Conservation (phyloP, 495 filamentous ascomycete genomes). For the Aspergillus taichungensis region DNA sequence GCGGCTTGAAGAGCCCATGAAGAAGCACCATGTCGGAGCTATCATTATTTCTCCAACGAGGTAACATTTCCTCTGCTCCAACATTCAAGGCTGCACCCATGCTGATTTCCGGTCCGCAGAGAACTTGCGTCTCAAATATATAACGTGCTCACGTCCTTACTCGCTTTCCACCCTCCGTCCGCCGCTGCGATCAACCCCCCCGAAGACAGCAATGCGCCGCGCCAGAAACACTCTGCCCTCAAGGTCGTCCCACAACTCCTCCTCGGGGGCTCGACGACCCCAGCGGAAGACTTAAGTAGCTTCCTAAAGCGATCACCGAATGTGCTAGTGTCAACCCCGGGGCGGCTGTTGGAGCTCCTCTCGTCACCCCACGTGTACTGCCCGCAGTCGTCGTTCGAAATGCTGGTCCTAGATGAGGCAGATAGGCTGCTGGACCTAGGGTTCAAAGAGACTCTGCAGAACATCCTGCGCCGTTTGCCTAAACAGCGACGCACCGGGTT, state of each 20-base stretch:
- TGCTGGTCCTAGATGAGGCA: slow-evolving; percentile 88
- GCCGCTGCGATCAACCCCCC: slow-evolving; percentile 46
- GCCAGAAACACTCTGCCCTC: slow-evolving; percentile 37
- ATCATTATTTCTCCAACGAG: slow-evolving; percentile 88
- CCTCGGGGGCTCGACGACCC: slow-evolving; percentile 74
- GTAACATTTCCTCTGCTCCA: slow-evolving; percentile 18
- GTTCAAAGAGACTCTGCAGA: slow-evolving; percentile 82
- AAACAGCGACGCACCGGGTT: slow-evolving; percentile 91
- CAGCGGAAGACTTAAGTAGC: slow-evolving; percentile 71
- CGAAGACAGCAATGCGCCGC: slow-evolving; percentile 46
- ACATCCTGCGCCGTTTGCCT: slow-evolving; percentile 73
- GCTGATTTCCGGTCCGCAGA: slow-evolving; percentile 28
- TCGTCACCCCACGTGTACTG: slow-evolving; percentile 87
- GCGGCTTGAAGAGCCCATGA: slow-evolving; percentile 63
- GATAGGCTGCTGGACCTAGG: slow-evolving; percentile 91
- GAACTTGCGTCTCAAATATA: slow-evolving; percentile 90
- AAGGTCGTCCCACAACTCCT: slow-evolving; percentile 80
- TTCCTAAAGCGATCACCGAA: slow-evolving; percentile 80
- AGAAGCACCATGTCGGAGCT: slow-evolving; percentile 79
- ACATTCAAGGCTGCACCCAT: background rate
- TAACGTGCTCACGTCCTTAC: slow-evolving; percentile 63
- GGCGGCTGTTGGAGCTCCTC: slow-evolving; percentile 78
- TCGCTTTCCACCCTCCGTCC: slow-evolving; percentile 78
- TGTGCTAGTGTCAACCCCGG: slow-evolving; percentile 79
- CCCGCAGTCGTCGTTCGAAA: slow-evolving; percentile 79